Base-by-base conservation (phyloP, 2,329 filamentous ascomycete species). In the Curvularia spicifera region DNA sequence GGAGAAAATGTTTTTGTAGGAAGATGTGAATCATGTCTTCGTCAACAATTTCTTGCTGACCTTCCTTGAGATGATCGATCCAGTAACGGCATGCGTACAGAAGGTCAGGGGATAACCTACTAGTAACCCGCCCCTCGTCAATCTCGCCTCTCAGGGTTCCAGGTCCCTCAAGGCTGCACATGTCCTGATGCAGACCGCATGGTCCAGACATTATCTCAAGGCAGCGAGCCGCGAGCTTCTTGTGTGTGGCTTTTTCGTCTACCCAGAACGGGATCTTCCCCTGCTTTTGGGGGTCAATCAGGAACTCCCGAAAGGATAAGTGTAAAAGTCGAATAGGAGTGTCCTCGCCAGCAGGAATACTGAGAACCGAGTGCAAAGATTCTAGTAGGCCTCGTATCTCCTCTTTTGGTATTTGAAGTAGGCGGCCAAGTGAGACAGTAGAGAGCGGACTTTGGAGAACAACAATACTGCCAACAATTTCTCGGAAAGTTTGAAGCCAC, bases 81-180 rank as follows among this genome's bases (percentile, higher is more conserved):
- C 77, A 82, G 59, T 80, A 78, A 1, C 65, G 67, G 60, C 66
- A 70, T 4, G 68, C 78, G 68, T 82, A 83, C 40, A 64, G 66
- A 31, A 69, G 43, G 5, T 66, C 61, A 55, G 65, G 51, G 28
- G 57, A 28, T 39, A 67, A 49, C 46, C 45, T 50, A 26, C 39
- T 51, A 15, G 51, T 45, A 50, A 67, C 43, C 15, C 24, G 60
- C 12, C 15, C 22, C 12, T 64, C 48, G 15, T 59, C 52, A 2
- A 67, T 54, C 37, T 66, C 63, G 8, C 51, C 56, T 22, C 43
- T 53, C 20, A 58, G 33, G 1, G 50, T 24, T n/a, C 59, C 51
- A 57, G 51, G 51, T 39, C 55, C 31, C 48, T 45, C 44, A 24
- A 67, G 20, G 13, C 15, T 33, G 58, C 76, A 81, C 2, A 81